Conservation (phyloP, 371 early-diverging fungal genomes). For the Sanchytrium tribonematis region DNA sequence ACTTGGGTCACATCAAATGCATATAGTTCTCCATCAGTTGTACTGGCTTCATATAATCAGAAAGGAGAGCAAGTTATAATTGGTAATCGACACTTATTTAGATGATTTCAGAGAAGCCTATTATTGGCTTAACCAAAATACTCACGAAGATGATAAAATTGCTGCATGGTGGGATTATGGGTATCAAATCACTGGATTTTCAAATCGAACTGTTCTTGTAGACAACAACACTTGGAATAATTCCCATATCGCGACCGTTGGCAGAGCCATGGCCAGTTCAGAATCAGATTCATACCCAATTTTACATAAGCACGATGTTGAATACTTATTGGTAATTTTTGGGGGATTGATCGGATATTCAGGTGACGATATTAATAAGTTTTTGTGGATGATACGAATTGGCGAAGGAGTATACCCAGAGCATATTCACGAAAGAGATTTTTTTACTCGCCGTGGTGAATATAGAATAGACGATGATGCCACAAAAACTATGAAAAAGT, state of each 20-base stretch:
- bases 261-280: conserved; percentile 61
- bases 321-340: conserved; percentile 81
- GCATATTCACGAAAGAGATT: conserved; percentile 52
- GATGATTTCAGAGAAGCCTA: conserved; percentile 98
- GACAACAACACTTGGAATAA: conserved; percentile 99
- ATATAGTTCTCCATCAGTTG: conserved; percentile 94
- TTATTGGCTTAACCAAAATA: conserved; percentile 93
- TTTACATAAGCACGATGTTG: conserved; percentile 68
- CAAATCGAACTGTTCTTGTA: conserved; percentile 78
- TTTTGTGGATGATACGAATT: conserved; percentile 96
- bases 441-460: conserved; percentile 63
- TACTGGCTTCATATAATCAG: conserved; percentile 51
- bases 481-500: conserved; percentile 55
- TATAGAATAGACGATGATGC: conserved; percentile 76
- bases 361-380: conserved; percentile 97
- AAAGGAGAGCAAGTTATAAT: conserved; percentile 78
- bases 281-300: conserved; percentile 64
- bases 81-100: too few species aligned
- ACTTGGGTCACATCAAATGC: conserved; percentile 91
- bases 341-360: conserved; percentile 84
- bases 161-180: conserved; percentile 99
- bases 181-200: conserved; percentile 97
- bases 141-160: conserved; percentile 64
- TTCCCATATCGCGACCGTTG: conserved; percentile 95
- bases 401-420: conserved; percentile 87